Evolutionary conservation across 768 basidiomycete species (phyloP), one percentile per base, ranked within the genome.

Genomic region (Arthromyces matolae): DNA sequence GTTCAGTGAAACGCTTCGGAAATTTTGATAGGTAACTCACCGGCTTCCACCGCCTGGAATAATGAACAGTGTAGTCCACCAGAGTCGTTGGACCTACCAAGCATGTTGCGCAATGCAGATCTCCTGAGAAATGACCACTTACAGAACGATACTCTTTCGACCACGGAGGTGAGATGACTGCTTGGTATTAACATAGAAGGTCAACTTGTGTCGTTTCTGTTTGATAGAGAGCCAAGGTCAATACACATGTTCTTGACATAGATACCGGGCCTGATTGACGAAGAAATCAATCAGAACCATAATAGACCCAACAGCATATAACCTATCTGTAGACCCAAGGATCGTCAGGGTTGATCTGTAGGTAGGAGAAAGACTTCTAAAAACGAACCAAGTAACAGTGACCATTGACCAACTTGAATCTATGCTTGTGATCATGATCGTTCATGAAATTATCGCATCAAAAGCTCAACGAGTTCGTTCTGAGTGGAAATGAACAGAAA

Each of bases 121-220:
- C n/a, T n/a, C n/a, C n/a, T n/a, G n/a, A n/a, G n/a, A n/a, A n/a
- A n/a, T n/a, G n/a, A n/a, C 29, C 12, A 65, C 81, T 60, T 55
- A 84, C 78, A 83, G 84, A 12, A 86, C 84, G 56, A 86, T 85
- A 39, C 77, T 78, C 52, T 71, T 73, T 54, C 84, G 71, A 32
- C 84, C 83, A 38, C 84, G 79, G 42, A 86, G 64, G 56, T 81
- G 59, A 3, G 77, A 67, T 1, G 82, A 84, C 28, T 69, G 64
- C 68, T 71, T 71, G 18, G 79, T 79, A 60, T 86, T 83, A 19
- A 69, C 71, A 65, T 86, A 86, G 68, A 86, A 86, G 5, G 78
- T 86, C 1, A 82, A 84, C 65, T 85, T n/a, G n/a, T 84, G 61
- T 85, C 82, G 62, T 85, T 86, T 56, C 83, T 84, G 28, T 47